Evolutionary conservation across 768 basidiomycete species (phyloP).

Genomic region (Lactarius trivialis): DNA sequence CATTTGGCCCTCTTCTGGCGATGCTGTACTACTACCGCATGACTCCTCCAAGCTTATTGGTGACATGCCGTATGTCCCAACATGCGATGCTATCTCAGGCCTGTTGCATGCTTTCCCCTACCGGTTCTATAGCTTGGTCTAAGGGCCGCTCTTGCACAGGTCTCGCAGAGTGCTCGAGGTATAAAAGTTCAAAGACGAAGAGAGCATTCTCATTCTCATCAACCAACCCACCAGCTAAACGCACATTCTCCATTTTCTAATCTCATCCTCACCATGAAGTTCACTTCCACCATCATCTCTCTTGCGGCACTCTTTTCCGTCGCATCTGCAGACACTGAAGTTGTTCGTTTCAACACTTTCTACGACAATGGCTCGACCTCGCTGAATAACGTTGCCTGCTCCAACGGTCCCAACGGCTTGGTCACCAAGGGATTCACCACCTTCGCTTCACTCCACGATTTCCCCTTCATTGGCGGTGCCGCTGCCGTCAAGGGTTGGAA

Average conservation of each 20-base stretch:
- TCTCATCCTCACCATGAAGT: not conserved
- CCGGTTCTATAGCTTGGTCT: not conserved
- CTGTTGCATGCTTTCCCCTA: not conserved
- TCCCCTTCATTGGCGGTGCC: constrained; percentile 25
- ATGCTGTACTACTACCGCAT: too few relatives aligned
- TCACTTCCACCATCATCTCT: not conserved
- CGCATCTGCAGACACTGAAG: not conserved
- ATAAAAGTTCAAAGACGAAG: not conserved
- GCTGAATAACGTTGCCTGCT: constrained; percentile 22
- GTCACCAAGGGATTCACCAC: constrained; percentile 20
- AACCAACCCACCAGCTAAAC: not conserved
- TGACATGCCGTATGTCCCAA: not conserved
- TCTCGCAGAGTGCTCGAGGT: not conserved
- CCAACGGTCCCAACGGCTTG: constrained; percentile 25
- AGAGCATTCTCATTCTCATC: not conserved
- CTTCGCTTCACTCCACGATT: constrained; percentile 19
- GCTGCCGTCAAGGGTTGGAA: constrained; percentile 28
- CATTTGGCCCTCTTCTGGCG: not conserved
- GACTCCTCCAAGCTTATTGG: not conserved
- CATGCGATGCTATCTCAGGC: not conserved
- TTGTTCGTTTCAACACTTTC: not conserved
- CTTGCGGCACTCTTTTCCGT: not conserved
- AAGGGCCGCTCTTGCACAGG: not conserved
- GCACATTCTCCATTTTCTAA: not conserved
- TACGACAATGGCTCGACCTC: constrained; percentile 15